Evolutionary conservation across 495 filamentous ascomycete species (phyloP).

Genomic region (Annulohypoxylon moriforme): DNA sequence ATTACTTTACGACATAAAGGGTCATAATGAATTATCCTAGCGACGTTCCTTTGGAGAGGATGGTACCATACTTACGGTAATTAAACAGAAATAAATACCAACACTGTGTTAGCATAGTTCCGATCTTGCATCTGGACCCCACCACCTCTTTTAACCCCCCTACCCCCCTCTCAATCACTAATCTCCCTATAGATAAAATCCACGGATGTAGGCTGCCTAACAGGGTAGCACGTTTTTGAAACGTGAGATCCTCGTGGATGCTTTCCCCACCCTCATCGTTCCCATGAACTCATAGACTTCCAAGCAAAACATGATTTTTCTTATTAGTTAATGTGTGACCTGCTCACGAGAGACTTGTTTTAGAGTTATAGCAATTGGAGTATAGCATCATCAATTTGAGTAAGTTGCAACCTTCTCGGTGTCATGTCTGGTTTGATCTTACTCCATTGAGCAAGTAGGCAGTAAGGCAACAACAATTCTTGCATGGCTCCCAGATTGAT

Average conservation of each 20-base stretch:
- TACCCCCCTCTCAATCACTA: no score
- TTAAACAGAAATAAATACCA: not conserved
- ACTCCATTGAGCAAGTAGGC: not conserved
- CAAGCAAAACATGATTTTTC: not conserved
- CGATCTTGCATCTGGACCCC: no score
- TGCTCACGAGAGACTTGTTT: not conserved
- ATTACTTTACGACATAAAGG: no score
- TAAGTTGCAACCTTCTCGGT: not conserved
- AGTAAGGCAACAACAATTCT: not conserved
- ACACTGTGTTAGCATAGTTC: no score
- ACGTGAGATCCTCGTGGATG: not conserved
- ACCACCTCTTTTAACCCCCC: not conserved
- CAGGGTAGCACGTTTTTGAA: not conserved
- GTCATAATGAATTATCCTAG: no score
- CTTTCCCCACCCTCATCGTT: not conserved
- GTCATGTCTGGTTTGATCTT: not conserved
- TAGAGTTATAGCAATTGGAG: not conserved
- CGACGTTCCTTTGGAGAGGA: no score
- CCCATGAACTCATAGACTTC: no score
- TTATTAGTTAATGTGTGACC: not conserved
- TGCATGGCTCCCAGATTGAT: no score
- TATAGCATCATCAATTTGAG: not conserved
- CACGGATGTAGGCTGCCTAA: not conserved
- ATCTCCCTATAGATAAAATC: no score
- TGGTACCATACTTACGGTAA: not conserved